Conservation (phyloP, 1,139 yeast genomes). For the Yamadazyma atmosphaerica region DNA sequence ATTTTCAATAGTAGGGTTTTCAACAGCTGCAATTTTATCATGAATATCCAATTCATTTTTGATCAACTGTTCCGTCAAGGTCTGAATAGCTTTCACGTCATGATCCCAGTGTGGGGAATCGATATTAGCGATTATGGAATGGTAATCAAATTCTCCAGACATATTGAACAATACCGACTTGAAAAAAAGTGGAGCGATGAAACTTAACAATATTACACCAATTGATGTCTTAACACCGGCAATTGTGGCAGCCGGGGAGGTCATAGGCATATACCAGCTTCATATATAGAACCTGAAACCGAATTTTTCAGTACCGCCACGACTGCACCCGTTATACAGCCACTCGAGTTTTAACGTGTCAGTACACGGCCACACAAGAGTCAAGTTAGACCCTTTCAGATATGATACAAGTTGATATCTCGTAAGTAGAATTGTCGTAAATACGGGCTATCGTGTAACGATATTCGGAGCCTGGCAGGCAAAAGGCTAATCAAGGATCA, state of each 20-base stretch:
- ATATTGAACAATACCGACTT: background rate
- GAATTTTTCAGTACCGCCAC: background rate
- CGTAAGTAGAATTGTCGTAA: no score
- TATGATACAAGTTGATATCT: background rate
- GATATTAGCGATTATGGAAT: slow-evolving; percentile 14
- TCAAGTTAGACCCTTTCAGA: background rate
- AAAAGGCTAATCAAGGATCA: slow-evolving; percentile 2
- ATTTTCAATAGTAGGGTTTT: slow-evolving; percentile 53
- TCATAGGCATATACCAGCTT: no score
- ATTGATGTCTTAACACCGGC: background rate
- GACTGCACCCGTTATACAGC: no score
- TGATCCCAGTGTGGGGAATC: slow-evolving; percentile 57
- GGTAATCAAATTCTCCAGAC: slow-evolving; percentile 16
- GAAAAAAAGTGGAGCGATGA: background rate
- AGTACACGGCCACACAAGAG: background rate
- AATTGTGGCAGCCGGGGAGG: no score
- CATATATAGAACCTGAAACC: no score
- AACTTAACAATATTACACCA: background rate
- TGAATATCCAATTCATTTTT: slow-evolving; percentile 45
- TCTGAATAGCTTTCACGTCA: slow-evolving; percentile 51
- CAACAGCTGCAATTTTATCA: slow-evolving; percentile 52
- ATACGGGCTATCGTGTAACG: background rate
- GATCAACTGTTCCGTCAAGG: slow-evolving; percentile 47
- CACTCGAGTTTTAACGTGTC: background rate
- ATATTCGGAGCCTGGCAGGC: background rate